Evolutionary conservation across 176 grass and related monocot genomes (phyloP).

Genomic region (Elaeis guineensis): DNA sequence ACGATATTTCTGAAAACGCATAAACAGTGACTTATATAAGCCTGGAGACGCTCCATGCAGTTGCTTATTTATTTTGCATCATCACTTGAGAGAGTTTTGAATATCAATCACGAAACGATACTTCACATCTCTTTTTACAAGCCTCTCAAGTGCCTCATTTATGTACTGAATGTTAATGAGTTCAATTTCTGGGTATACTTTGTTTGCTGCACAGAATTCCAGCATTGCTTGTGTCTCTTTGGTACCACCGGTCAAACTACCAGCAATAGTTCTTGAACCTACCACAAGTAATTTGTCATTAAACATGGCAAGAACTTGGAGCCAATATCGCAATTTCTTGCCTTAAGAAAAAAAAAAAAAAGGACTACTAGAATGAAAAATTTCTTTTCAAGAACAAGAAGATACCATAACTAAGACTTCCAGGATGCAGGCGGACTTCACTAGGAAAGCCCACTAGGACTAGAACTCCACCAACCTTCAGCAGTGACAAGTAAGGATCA

Average conservation of each 20-base stretch:
- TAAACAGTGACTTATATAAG: too few species aligned
- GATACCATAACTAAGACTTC: conserved; percentile 52
- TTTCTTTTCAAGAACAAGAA: not conserved
- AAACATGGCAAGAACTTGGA: not conserved
- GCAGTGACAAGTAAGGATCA: conserved; percentile 61
- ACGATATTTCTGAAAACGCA: too few species aligned
- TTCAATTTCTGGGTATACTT: conserved; percentile 46
- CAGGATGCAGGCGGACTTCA: conserved; percentile 57
- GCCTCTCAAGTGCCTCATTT: conserved; percentile 55
- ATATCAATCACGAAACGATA: conserved; percentile 85
- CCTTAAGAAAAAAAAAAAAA: not conserved
- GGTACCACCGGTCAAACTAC: conserved; percentile 57
- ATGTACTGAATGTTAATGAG: conserved; percentile 42
- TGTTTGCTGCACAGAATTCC: conserved; percentile 44
- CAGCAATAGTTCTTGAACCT: conserved; percentile 40
- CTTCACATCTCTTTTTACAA: conserved; percentile 50
- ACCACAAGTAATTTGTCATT: not conserved
- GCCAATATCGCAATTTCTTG: too few species aligned
- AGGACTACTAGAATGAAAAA: not conserved
- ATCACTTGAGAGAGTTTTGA: conserved; percentile 47
- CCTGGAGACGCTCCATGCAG: not conserved
- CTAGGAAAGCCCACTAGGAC: conserved; percentile 46
- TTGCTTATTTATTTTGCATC: not conserved
- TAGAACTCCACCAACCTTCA: conserved; percentile 64
- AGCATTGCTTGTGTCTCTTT: conserved; percentile 70